A percentile compares a stretch with the other conserved stretches of the same genome.
Evolutionary conservation across 345 rosid genomes (phyloP).

Genomic region (Hypericum perforatum): DNA sequence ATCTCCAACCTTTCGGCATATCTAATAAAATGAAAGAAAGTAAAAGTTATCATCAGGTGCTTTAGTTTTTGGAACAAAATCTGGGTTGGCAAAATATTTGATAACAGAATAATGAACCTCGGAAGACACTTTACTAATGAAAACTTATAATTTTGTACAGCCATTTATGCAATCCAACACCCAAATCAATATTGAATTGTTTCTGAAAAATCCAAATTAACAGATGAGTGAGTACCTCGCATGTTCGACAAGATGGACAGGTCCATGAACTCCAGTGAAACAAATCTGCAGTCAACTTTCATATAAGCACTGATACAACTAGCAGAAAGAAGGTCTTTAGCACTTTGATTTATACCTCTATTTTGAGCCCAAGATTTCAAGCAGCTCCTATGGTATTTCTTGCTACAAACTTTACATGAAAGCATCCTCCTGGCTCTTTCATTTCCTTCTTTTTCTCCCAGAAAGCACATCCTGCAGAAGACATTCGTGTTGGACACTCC

Average conservation of each 20-base stretch:
- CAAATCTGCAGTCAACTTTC: conserved; percentile 49
- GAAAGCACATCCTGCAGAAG: conserved; percentile 79
- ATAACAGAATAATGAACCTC: too few relatives aligned
- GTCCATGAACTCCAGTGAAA: conserved; percentile 98
- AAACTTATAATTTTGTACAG: too few relatives aligned
- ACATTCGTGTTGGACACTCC: conserved; percentile 36
- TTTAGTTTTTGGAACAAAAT: background rate
- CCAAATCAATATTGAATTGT: too few relatives aligned
- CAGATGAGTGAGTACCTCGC: conserved; percentile 53
- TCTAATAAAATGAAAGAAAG: conserved; percentile 29
- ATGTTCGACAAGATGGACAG: conserved; percentile 83
- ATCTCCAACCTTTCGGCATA: conserved; percentile 82
- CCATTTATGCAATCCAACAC: too few relatives aligned
- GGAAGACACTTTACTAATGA: too few relatives aligned
- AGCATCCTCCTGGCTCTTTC: conserved; percentile 89
- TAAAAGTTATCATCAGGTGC: conserved; percentile 3
- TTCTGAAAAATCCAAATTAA: too few relatives aligned
- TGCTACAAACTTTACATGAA: conserved; percentile 74
- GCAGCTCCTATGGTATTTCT: conserved; percentile 94
- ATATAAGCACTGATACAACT: conserved; percentile 18
- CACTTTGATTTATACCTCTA: conserved; percentile 48
- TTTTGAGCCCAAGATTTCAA: conserved; percentile 83
- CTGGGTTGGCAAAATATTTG: background rate
- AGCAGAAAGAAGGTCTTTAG: conserved; percentile 6
- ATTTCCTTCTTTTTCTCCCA: conserved; percentile 72